Percentiles rank a stretch among this genome's conserved stretches.
Evolutionary conservation across 495 filamentous ascomycete genomes (phyloP).

Genomic region (Lindgomyces ingoldianus): DNA sequence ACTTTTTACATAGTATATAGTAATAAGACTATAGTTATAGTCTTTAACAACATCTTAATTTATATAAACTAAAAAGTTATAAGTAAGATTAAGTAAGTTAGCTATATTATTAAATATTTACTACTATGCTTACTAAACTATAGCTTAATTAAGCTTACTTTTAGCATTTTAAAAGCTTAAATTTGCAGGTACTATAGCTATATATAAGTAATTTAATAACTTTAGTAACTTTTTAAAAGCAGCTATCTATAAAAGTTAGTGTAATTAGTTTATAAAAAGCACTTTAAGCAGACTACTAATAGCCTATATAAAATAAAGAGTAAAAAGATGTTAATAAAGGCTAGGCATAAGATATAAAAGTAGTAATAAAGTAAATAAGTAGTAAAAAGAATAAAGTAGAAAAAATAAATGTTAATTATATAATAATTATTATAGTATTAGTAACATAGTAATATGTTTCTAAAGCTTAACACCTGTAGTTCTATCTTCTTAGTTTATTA

Average conservation of each 20-base stretch:
- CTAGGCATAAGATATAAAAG: background rate
- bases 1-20: background rate
- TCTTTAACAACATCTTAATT: conserved; percentile 10
- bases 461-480: background rate
- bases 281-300: background rate
- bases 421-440: background rate
- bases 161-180: conserved; percentile 14
- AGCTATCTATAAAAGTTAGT: background rate
- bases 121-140: conserved; percentile 34
- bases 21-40: background rate
- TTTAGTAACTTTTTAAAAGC: background rate
- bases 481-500: no score
- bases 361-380: background rate
- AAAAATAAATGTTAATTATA: no score
- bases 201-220: background rate
- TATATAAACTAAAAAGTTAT: conserved; percentile 3
- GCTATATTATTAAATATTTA: background rate
- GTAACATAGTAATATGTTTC: background rate
- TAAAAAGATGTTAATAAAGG: background rate
- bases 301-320: background rate
- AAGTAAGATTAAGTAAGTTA: background rate
- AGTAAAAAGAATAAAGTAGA: no score
- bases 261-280: background rate
- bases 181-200: background rate
- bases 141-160: conserved; percentile 43